Conservation (phyloP, 2,329 filamentous ascomycete genomes). For the Pseudocercospora macadamiae region DNA sequence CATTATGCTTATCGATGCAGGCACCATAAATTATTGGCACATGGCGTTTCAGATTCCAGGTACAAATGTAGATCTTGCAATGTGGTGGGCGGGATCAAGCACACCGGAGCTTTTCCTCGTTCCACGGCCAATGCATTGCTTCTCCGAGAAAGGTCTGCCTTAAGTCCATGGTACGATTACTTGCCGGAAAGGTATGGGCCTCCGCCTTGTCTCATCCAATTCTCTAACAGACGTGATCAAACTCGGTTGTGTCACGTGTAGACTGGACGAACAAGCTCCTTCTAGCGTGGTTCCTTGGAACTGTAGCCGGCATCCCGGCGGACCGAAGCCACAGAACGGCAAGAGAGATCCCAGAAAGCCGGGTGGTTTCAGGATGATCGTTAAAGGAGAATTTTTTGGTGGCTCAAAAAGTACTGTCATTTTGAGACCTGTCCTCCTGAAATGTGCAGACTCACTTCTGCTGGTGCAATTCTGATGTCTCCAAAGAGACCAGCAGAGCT, state of each 20-base stretch:
- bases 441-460: neutral
- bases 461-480: neutral
- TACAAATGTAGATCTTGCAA: constrained; percentile 1
- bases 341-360: constrained; percentile 8
- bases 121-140: neutral
- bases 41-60: constrained; percentile 14
- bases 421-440: neutral
- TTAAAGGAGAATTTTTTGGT: neutral
- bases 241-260: too few species aligned
- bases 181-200: too few species aligned
- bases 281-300: constrained; percentile 17
- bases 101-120: neutral
- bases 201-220: too few species aligned
- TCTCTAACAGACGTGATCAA: too few species aligned
- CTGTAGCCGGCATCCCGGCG: constrained; percentile 8
- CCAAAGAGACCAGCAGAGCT: neutral
- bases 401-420: neutral
- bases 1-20: too few species aligned
- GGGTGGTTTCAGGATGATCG: constrained; percentile 1
- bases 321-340: constrained; percentile 15
- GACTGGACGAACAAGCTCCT: constrained; percentile 1
- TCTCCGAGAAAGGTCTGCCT: neutral
- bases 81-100: neutral
- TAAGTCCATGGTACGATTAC: neutral
- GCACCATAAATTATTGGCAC: too few species aligned